Base-by-base conservation (phyloP, 1,284 basidiomycete genomes). In the Albatrellus sp. region DNA sequence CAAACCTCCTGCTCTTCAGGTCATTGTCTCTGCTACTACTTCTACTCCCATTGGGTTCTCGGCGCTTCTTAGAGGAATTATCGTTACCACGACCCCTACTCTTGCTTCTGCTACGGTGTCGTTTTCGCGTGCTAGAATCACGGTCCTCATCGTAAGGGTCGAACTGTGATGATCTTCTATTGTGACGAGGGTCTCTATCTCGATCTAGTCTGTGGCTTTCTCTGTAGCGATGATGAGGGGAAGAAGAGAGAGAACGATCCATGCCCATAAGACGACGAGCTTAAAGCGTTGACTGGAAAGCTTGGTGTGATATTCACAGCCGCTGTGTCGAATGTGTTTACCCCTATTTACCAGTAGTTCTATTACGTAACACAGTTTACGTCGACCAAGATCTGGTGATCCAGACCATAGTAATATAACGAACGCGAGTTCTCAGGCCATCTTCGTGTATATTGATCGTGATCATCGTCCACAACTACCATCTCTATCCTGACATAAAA, bases 1-100 rank as follows among this genome's bases (percentile, higher is more conserved):
- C 73, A 46, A 53, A 84, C 85, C 76, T 85, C 58, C 79, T 85
- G 20, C 73, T 72, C 56, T 67, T 77, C 51, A 56, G 61, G 35
- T 57, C 59, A 40, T 66, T 61, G 36, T 75, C 71, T 50, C 66
- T 67, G 51, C 65, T 68, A 24, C 61, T 53, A 50, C 40, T 59
- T 53, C 24, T 54, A 54, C 34, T 67, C 55, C 40, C 53, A 50
- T 3, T 63, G 62, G 31, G 50, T 57, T 42, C 64, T 63, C 47
- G 50, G 53, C 24, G 24, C 24, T 24, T 24, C 24, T 24, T 24
- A 24, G 3, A 24, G 24, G 24, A 24, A 7, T 24, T 4, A 7
- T 24, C 24, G 7, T 24, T 52, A 59, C 19, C 28, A 13, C 14
- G 6, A 12, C 54, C 61, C 41, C 54, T 55, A 46, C 65, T 66